Base-by-base conservation (phyloP, 176 grass and related monocot species). In the Luzula sylvatica region DNA sequence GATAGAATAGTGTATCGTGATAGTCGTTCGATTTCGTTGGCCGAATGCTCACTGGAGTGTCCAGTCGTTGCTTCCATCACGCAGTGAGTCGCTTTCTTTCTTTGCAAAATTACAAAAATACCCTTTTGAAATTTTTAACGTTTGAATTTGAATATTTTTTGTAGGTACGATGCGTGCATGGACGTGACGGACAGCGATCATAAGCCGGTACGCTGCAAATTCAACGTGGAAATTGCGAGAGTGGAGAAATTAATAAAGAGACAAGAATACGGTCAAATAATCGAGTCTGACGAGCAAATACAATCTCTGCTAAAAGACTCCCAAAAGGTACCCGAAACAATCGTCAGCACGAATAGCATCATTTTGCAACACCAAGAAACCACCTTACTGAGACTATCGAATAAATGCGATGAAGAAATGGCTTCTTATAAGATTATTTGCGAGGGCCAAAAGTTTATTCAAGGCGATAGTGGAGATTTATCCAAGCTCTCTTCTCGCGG, bases 151-250 rank as follows among this genome's bases (percentile, higher is more conserved):
- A 55, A 24, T 19, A 50, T n/a, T 35, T 15, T 60, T n/a, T 70
- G 25, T 72, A 95, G 89, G 80, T 95, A 95, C 29, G 83, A 85
- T 65, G 89, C 89, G 54, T 78, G 74, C 74, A 88, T 95, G 89
- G 89, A 88, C 32, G 84, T 82, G 50, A 88, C 49, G 44, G 83
- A 95, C 26, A 95, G 89, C 66, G 89, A 88, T 53, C 89, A 95
- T 78, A 95, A 95, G 81, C 89, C 89, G 62, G 80, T 95, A 26
- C 87, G 83, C 50, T 95, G 89, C 68, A 88, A 76, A 63, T 88
- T 95, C 61, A 88, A 61, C 26, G 67, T 95, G 64, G 89, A 88
- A 41, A 95, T 95, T 75, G 80, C 89, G 69, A 74, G 77, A 69
- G 60, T 75, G 29, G 89, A 95, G 66, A 73, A 88, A 65, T 58